Evolutionary conservation across 106 monocot genomes (phyloP), one percentile per base, ranked within the genome.

Genomic region (Iris macrosiphon): DNA sequence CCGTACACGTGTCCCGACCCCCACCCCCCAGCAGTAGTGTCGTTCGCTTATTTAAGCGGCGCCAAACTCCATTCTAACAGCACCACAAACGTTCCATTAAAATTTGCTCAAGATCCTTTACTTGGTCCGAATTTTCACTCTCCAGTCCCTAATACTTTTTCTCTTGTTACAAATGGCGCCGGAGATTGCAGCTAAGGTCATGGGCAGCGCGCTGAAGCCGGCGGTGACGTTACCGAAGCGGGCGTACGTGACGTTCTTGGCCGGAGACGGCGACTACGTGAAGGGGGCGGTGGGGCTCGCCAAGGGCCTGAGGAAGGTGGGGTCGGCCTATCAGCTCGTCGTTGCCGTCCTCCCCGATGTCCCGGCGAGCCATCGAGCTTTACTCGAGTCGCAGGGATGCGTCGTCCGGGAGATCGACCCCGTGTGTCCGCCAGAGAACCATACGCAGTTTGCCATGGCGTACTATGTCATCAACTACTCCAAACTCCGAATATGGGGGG

Each of bases 391-490:
- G 5, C 88, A 88, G 57, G 88, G 88, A 11, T 82, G 88, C 72
- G 45, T 88, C 43, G 64, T 88, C 31, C 63, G 69, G 1, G 72
- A 82, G 75, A 88, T 88, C 63, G 63, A 66, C 57, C 82, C 82
- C 3, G 72, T 88, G 5, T 72, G 75, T 61, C 88, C 88, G 0
- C 88, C 79, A 4, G 69, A 75, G 65, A 82, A 79, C 61, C 79
- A 82, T 47, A 88, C 79, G 15, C 64, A 63, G 58, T 88, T 75
- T 32, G 88, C 88, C 64, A 88, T 88, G 88, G 79, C 88, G 2
- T 82, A 82, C 49, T 88, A 88, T 59, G 82, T 88, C 54, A 82
- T 88, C 62, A 88, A 88, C 72, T 88, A 88, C 78, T 88, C 88
- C 39, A 88, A 82, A 54, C 88, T 82, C 47, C 88, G 88, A 9